Evolutionary conservation across 805 yeast species (phyloP).

Genomic region (Kodamaea neixiangensis): DNA sequence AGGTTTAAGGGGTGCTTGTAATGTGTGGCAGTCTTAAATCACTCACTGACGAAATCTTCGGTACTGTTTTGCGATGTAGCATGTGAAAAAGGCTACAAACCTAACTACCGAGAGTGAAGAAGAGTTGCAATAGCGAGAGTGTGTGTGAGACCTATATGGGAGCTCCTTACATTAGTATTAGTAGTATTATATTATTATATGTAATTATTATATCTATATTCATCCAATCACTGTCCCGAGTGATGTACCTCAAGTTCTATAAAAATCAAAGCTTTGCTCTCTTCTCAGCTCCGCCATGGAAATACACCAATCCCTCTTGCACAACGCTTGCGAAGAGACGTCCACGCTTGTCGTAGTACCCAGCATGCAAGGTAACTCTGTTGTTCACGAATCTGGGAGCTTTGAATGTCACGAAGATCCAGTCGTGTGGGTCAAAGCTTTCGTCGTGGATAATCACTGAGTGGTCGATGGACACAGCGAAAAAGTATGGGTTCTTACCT

Average conservation of each 20-base stretch:
- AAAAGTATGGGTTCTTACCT: conserved; percentile 28
- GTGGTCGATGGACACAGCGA: conserved; percentile 37
- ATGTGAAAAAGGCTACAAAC: background rate
- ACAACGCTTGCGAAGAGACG: conserved; percentile 32
- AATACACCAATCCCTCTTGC: conserved; percentile 37
- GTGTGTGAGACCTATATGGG: too few species aligned
- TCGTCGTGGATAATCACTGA: conserved; percentile 38
- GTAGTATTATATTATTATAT: background rate
- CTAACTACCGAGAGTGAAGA: background rate
- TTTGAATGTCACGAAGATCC: conserved; percentile 31
- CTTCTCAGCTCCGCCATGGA: conserved; percentile 21
- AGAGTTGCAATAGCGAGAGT: too few species aligned
- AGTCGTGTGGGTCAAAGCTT: conserved; percentile 33
- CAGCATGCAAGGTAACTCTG: conserved; percentile 31
- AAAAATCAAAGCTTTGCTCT: conserved; percentile 21
- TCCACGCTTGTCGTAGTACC: conserved; percentile 32
- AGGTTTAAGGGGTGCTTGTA: background rate
- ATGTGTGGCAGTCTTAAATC: background rate
- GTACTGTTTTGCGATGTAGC: background rate
- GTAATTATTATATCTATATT: background rate
- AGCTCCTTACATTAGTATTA: too few species aligned
- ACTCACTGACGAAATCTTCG: background rate
- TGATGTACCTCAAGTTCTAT: background rate
- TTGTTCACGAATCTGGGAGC: conserved; percentile 34
- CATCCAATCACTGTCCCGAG: background rate